Percentiles rank a stretch among this genome's conserved stretches.
These are phyloP conservation scores for Nitzschia sp. DNA, from an alignment of 108 stramenopile genomes.

Conservation along the genomic window DNA sequence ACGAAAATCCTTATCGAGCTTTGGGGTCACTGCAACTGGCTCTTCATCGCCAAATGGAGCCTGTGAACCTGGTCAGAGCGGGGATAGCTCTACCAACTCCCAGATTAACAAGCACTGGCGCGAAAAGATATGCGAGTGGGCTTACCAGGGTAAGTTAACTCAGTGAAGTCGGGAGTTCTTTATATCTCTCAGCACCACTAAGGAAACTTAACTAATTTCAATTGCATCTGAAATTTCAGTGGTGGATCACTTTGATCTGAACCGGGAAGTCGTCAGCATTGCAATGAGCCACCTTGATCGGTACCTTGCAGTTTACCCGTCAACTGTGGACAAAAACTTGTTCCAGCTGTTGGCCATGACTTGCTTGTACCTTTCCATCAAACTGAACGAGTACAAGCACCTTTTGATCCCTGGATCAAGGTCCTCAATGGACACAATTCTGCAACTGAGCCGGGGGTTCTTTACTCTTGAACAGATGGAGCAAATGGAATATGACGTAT, in stretches of 20 bases:
- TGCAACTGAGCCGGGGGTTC: conserved; percentile 49
- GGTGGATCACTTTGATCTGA: conserved; percentile 56
- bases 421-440: conserved; percentile 58
- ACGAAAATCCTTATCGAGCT: conserved; percentile 4
- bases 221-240: conserved; percentile 22
- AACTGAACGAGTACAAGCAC: conserved; percentile 56
- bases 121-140: conserved; percentile 54
- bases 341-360: conserved; percentile 84
- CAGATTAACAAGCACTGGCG: conserved; percentile 55
- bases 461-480: conserved; percentile 55
- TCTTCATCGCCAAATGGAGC: neutral
- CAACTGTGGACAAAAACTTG: conserved; percentile 28
- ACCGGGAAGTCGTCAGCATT: conserved; percentile 59
- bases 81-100: conserved; percentile 2
- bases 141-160: conserved; percentile 40
- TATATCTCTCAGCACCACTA: neutral
- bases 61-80: neutral
- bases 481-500: conserved; percentile 55
- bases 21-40: neutral
- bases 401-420: conserved; percentile 39
- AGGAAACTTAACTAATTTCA: neutral
- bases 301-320: conserved; percentile 34
- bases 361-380: conserved; percentile 69
- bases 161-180: neutral
- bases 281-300: conserved; percentile 59